These are phyloP conservation scores for Ophiostoma australiae DNA, from an alignment of 2,329 filamentous ascomycete species.

Conservation along the genomic window DNA sequence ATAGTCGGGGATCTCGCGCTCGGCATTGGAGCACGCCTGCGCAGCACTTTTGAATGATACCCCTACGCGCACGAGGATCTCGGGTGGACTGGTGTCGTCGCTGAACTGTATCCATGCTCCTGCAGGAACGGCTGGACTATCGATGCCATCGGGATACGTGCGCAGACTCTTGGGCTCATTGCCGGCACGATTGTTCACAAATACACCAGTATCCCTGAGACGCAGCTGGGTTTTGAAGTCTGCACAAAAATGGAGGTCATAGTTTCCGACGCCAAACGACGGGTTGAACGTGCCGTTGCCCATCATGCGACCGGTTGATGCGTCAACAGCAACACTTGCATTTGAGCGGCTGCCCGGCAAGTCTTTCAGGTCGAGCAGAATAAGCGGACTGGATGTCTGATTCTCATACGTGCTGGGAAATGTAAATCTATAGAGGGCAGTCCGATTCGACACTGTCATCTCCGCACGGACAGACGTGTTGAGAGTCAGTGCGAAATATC, in stretches of 20 bases:
- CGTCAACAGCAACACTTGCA: conserved; percentile 47
- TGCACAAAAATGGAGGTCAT: conserved; percentile 55
- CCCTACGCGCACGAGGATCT: conserved; percentile 55
- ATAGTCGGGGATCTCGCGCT: conserved; percentile 54
- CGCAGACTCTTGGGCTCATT: conserved; percentile 37
- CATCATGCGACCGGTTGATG: conserved; percentile 48
- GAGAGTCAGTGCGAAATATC: conserved; percentile 55
- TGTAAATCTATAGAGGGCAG: conserved; percentile 57
- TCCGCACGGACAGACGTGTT: conserved; percentile 50
- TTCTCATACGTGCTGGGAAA: conserved; percentile 40
- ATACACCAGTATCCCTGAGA: conserved; percentile 37
- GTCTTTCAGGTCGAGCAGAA: conserved; percentile 58
- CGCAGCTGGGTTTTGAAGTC: conserved; percentile 48
- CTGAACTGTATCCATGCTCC: conserved; percentile 56
- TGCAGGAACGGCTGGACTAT: conserved; percentile 37
- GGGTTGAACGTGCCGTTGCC: conserved; percentile 56
- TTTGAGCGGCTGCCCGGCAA: conserved; percentile 49
- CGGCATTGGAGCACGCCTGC: conserved; percentile 58
- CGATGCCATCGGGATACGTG: conserved; percentile 23
- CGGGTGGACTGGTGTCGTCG: conserved; percentile 31
- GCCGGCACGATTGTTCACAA: conserved; percentile 39
- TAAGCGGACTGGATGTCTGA: not conserved
- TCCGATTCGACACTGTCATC: conserved; percentile 57
- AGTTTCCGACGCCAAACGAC: conserved; percentile 57
- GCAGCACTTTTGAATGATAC: conserved; percentile 58